Percentiles rank a stretch among this genome's conserved stretches.
These are phyloP conservation scores for Xylaria sp. DNA, from an alignment of 495 filamentous ascomycete species.

Conservation along the genomic window DNA sequence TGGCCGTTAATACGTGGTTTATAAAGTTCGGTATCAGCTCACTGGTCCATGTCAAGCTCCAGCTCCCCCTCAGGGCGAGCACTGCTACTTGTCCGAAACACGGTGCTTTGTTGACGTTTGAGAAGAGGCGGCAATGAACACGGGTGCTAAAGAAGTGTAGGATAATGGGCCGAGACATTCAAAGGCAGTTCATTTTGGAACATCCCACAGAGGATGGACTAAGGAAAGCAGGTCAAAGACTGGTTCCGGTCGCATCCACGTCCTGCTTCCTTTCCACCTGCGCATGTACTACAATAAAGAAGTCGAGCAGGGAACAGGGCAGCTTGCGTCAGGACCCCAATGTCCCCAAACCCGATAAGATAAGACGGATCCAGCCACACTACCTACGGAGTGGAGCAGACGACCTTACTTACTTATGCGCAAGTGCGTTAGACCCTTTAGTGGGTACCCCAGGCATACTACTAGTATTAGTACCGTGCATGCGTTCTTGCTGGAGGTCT, in stretches of 20 bases:
- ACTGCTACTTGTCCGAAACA: constrained; percentile 38
- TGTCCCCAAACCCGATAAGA: constrained; percentile 26
- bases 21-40: constrained; percentile 17
- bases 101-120: constrained; percentile 36
- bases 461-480: constrained; percentile 1
- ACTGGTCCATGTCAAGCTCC: constrained; percentile 39
- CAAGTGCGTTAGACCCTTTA: not conserved
- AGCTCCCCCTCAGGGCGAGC: constrained; percentile 23
- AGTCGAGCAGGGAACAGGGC: constrained; percentile 24
- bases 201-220: constrained; percentile 30
- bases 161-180: constrained; percentile 34
- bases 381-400: constrained; percentile 8
- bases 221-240: constrained; percentile 36
- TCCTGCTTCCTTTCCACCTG: constrained; percentile 26
- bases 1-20: constrained; percentile 24
- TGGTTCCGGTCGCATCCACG: constrained; percentile 40
- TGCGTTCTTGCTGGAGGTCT: not conserved
- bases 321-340: constrained; percentile 21
- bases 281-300: constrained; percentile 25
- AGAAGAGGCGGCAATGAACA: constrained; percentile 18
- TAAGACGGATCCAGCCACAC: constrained; percentile 15
- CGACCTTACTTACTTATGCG: not conserved
- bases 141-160: constrained; percentile 31
- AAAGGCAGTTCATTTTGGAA: constrained; percentile 44
- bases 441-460: not conserved